Evolutionary conservation across 1,139 yeast species (phyloP).

Genomic region (Blastobotrys serpentis): DNA sequence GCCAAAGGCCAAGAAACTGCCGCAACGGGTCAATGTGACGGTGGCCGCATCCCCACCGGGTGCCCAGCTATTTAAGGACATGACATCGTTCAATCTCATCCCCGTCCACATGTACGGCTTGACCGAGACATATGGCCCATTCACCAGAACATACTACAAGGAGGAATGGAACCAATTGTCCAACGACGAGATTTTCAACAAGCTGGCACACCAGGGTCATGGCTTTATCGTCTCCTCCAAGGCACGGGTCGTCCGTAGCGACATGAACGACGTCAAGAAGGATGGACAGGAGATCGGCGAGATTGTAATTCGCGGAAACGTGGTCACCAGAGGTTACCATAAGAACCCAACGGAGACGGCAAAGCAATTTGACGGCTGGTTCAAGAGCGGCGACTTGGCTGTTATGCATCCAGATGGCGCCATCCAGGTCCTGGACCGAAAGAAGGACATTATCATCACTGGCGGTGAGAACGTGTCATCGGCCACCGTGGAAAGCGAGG

Average conservation of each 20-base stretch:
- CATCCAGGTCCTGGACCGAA: slow-evolving; percentile 65
- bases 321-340: slow-evolving; percentile 59
- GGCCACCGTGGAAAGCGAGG: slow-evolving; percentile 66
- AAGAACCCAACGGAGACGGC: slow-evolving; percentile 55
- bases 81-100: slow-evolving; percentile 37
- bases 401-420: slow-evolving; percentile 56
- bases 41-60: slow-evolving; percentile 44
- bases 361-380: slow-evolving; percentile 68
- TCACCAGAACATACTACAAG: slow-evolving; percentile 36
- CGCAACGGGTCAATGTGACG: slow-evolving; percentile 36
- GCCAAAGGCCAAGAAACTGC: slow-evolving; percentile 33
- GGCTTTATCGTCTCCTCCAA: slow-evolving; percentile 40
- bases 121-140: slow-evolving; percentile 49
- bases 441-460: slow-evolving; percentile 75
- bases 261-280: slow-evolving; percentile 48
- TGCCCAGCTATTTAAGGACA: slow-evolving; percentile 38
- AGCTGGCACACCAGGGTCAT: slow-evolving; percentile 41
- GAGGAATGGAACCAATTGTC: slow-evolving; percentile 37
- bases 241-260: slow-evolving; percentile 50
- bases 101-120: slow-evolving; percentile 71
- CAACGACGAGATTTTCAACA: slow-evolving; percentile 29
- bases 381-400: slow-evolving; percentile 76
- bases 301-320: slow-evolving; percentile 42
- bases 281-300: slow-evolving; percentile 41
- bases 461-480: slow-evolving; percentile 84